A percentile compares a stretch with the other conserved stretches of the same genome.
phyloP scores from a whole-genome alignment of 805 yeast species.

The Saccharomycopsis selenospora region DNA sequence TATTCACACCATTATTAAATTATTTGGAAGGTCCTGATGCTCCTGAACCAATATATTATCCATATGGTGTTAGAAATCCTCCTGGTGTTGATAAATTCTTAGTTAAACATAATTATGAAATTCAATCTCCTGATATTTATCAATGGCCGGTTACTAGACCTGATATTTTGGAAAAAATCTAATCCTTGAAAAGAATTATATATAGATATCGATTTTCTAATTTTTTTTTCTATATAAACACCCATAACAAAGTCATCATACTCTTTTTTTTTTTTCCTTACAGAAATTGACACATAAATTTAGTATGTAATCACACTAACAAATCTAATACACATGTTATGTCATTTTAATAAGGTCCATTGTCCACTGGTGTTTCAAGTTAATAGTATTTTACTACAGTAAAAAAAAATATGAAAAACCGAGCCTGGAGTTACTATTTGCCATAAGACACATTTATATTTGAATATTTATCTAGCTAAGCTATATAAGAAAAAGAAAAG shows the following conservation, averaged over 20 bases:
- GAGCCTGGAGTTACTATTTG: background rate
- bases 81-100: slow-evolving; percentile 52
- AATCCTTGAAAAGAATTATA: too few relatives aligned
- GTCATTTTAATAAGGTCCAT: too few relatives aligned
- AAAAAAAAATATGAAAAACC: too few relatives aligned
- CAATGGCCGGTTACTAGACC: slow-evolving; percentile 85
- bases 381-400: too few relatives aligned
- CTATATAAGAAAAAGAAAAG: background rate
- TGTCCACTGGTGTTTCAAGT: too few relatives aligned
- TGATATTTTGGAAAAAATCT: slow-evolving; percentile 21
- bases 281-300: too few relatives aligned
- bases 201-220: too few relatives aligned
- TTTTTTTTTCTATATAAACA: too few relatives aligned
- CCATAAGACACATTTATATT: background rate
- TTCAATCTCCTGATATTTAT: slow-evolving; percentile 56
- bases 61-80: slow-evolving; percentile 94
- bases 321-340: too few relatives aligned
- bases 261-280: too few relatives aligned
- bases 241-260: too few relatives aligned
- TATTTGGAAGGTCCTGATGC: slow-evolving; percentile 65
- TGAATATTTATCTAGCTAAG: background rate
- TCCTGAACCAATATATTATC: slow-evolving; percentile 60
- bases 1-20: slow-evolving; percentile 87
- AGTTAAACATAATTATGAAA: slow-evolving; percentile 63
- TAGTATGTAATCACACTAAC: too few relatives aligned